phyloP scores from a whole-genome alignment of 2,329 filamentous ascomycete genomes.

The Penicillium sp. region DNA sequence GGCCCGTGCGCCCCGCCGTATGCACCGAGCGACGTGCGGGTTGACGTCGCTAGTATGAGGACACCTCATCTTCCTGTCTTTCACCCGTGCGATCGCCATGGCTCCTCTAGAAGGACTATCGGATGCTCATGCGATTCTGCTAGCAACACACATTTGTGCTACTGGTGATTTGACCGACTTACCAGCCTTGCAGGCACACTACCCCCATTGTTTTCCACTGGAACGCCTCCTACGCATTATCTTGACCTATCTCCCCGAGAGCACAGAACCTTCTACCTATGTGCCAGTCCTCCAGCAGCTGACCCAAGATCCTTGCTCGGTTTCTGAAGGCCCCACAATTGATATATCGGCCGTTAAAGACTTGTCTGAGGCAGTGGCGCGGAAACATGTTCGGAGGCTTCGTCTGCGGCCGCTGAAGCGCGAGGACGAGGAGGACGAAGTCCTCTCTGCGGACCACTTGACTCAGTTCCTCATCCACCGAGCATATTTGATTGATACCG shows the following conservation, averaged over 20 bases:
- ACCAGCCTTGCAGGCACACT: constrained; percentile 53
- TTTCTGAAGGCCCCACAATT: constrained; percentile 37
- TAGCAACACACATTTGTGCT: constrained; percentile 59
- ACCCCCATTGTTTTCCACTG: constrained; percentile 51
- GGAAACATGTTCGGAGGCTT: constrained; percentile 55
- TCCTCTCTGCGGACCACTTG: constrained; percentile 51
- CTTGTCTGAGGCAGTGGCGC: constrained; percentile 53
- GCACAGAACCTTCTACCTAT: constrained; percentile 54
- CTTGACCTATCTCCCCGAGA: constrained; percentile 64
- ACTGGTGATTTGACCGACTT: constrained; percentile 57
- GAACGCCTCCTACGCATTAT: constrained; percentile 61
- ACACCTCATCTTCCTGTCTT: constrained; percentile 30
- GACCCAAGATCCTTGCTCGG: constrained; percentile 35
- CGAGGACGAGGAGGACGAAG: constrained; percentile 46
- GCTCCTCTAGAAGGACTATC: constrained; percentile 48
- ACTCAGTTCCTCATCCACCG: constrained; percentile 63
- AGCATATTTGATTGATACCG: constrained; percentile 59
- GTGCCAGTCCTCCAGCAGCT: constrained; percentile 52
- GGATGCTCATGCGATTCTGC: constrained; percentile 58
- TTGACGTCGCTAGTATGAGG: constrained; percentile 26
- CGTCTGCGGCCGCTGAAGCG: constrained; percentile 53
- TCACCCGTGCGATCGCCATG: constrained; percentile 34
- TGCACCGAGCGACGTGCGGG: constrained; percentile 21
- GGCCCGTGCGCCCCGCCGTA: constrained; percentile 33
- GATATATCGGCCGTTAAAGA: constrained; percentile 52